Conservation (phyloP, 108 stramenopile species). For the Fragilariopsis cylindrus region DNA sequence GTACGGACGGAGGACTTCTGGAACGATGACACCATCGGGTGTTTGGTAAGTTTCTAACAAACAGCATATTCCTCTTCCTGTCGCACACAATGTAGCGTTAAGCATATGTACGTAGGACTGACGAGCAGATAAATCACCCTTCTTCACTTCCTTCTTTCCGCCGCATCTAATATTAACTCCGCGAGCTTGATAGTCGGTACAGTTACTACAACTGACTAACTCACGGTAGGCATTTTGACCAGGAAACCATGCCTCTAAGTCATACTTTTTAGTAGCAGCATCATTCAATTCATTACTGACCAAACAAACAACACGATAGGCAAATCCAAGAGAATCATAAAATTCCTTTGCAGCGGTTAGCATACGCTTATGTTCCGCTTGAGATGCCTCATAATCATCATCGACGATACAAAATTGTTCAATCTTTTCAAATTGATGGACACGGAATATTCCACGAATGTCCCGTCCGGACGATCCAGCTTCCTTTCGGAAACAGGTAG, state of each 20-base stretch:
- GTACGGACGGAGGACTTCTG: constrained; percentile 95
- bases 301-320: constrained; percentile 97
- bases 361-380: constrained; percentile 91
- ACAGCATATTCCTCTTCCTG: constrained; percentile 97
- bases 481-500: constrained; percentile 99
- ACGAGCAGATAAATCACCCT: constrained; percentile 72
- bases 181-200: constrained; percentile 98
- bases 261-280: constrained; percentile 99
- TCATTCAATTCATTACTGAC: constrained; percentile 97
- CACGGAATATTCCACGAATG: constrained; percentile 99
- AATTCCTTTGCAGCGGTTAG: constrained; percentile 94
- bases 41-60: constrained; percentile 98
- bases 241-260: constrained; percentile 99
- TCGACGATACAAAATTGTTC: constrained; percentile 98
- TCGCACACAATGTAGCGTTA: constrained; percentile 97
- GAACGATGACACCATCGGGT: constrained; percentile 90
- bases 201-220: constrained; percentile 98
- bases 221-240: constrained; percentile 97
- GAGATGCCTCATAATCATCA: constrained; percentile 90
- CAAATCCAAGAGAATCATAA: constrained; percentile 92
- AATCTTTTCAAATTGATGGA: constrained; percentile 99
- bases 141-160: constrained; percentile 70
- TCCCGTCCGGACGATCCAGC: constrained; percentile 97
- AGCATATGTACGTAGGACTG: constrained; percentile 96
- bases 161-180: constrained; percentile 96